Evolutionary conservation across 768 basidiomycete species (phyloP), one percentile per base, ranked within the genome.

Genomic region (Phaeolepiota aurea): DNA sequence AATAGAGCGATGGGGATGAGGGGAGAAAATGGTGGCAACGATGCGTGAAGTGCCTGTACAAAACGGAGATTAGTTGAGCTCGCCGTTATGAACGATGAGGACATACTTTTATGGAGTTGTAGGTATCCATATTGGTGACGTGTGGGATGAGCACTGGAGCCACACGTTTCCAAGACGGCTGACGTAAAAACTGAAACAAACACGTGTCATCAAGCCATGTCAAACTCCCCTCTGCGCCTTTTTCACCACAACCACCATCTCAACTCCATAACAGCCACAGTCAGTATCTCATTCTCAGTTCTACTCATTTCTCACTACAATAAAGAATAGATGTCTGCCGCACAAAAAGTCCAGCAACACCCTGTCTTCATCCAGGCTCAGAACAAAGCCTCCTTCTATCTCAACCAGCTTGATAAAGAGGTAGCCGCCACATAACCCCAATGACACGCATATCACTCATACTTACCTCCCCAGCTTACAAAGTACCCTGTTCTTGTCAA

Each of bases 401-500:
- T 89, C 55, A 66, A 59, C 63, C 87, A 93, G 72, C 84, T 98
- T 56, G 94, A 98, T 72, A 96, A 96, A 63, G 93, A 98, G 85
- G 93, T 91, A 32, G 28, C 77, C 66, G 7, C 14, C 37, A 23
- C 32, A 38, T 38, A 40, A 37, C 35, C 20, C 9, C n/a, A n/a
- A n/a, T n/a, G n/a, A n/a, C n/a, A n/a, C n/a, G n/a, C n/a, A n/a
- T n/a, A n/a, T n/a, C n/a, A n/a, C n/a, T n/a, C n/a, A n/a, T n/a
- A n/a, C n/a, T n/a, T n/a, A n/a, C 43, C 38, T 25, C 37, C 40
- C 12, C 55, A 87, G 84, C 78, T 87, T 48, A 69, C 77, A 54
- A 92, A 88, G 72, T 97, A 92, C 63, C 85, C 90, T 15, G 72
- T 84, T 41, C 71, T 97, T 55, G 80, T 74, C 69, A 72, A 74